Evolutionary conservation across 352 stramenopile species (phyloP).

Genomic region (Lagenidium giganteum): DNA sequence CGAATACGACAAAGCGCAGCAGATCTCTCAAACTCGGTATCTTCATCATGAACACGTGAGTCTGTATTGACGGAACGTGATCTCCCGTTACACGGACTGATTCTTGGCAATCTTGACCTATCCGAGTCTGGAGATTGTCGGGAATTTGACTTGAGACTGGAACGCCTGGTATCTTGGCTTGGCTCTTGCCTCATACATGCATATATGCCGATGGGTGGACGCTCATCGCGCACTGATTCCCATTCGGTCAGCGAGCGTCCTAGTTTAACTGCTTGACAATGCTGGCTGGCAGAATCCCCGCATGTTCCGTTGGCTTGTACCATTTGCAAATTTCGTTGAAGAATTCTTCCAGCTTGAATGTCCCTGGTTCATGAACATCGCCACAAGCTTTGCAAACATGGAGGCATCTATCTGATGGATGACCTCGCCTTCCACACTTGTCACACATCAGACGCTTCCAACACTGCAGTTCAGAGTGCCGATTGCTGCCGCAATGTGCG

Average conservation of each 20-base stretch:
- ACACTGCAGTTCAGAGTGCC: background rate
- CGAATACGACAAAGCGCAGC: too few relatives aligned
- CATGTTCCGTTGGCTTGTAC: background rate
- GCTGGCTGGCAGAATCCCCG: background rate
- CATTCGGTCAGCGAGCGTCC: constrained; percentile 1
- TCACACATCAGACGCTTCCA: background rate
- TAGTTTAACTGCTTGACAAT: constrained; percentile 9
- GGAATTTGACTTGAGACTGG: too few relatives aligned
- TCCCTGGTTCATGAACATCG: background rate
- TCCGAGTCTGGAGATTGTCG: too few relatives aligned
- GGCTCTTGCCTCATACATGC: too few relatives aligned
- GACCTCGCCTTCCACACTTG: background rate
- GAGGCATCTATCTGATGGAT: background rate
- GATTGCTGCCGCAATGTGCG: background rate
- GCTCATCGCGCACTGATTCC: constrained; percentile 4
- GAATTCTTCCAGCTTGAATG: background rate
- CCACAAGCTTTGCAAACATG: constrained; percentile 1
- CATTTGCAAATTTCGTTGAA: background rate
- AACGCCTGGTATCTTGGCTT: too few relatives aligned
- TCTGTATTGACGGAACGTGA: too few relatives aligned
- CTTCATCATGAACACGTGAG: too few relatives aligned
- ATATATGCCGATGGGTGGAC: too few relatives aligned
- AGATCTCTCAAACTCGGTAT: too few relatives aligned
- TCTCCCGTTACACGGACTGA: too few relatives aligned
- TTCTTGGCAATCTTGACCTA: too few relatives aligned